A percentile compares a stretch with the other conserved stretches of the same genome.
phyloP scores from a whole-genome alignment of 768 basidiomycete genomes.

The Hirschioporus abietinus region DNA sequence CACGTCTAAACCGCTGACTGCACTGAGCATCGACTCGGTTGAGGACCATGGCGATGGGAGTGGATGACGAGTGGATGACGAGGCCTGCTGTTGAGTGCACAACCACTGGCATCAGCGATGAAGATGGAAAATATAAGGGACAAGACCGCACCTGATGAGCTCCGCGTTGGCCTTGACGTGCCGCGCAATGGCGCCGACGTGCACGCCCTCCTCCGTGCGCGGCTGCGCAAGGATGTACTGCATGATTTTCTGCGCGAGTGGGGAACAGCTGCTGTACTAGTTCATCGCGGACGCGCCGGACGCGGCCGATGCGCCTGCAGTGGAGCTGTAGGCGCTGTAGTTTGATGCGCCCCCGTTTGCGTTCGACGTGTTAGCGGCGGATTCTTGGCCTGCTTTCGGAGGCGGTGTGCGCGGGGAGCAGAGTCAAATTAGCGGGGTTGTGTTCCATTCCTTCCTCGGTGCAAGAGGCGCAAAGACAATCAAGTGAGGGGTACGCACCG shows the following conservation, averaged over 20 bases:
- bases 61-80: too few species aligned
- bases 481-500: too few species aligned
- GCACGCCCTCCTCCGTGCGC: slow-evolving; percentile 56
- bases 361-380: slow-evolving; percentile 11
- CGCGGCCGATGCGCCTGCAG: slow-evolving; percentile 29
- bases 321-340: slow-evolving; percentile 38
- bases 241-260: slow-evolving; percentile 59
- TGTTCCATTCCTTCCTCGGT: too few species aligned
- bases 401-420: too few species aligned
- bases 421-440: too few species aligned
- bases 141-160: slow-evolving; percentile 62
- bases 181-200: slow-evolving; percentile 68
- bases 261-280: neutral
- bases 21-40: too few species aligned
- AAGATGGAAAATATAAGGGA: too few species aligned
- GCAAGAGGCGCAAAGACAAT: too few species aligned
- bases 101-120: too few species aligned
- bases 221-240: slow-evolving; percentile 51
- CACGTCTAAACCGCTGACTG: too few species aligned
- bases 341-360: slow-evolving; percentile 15
- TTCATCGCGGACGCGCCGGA: slow-evolving; percentile 41
- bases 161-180: slow-evolving; percentile 54
- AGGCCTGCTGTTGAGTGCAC: too few species aligned
- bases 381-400: slow-evolving; percentile 25
- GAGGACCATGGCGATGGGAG: too few species aligned